A percentile compares a stretch with the other conserved stretches of the same genome.
Evolutionary conservation across 1,139 yeast species (phyloP).

Genomic region (Saccharomycopsis phalli): DNA sequence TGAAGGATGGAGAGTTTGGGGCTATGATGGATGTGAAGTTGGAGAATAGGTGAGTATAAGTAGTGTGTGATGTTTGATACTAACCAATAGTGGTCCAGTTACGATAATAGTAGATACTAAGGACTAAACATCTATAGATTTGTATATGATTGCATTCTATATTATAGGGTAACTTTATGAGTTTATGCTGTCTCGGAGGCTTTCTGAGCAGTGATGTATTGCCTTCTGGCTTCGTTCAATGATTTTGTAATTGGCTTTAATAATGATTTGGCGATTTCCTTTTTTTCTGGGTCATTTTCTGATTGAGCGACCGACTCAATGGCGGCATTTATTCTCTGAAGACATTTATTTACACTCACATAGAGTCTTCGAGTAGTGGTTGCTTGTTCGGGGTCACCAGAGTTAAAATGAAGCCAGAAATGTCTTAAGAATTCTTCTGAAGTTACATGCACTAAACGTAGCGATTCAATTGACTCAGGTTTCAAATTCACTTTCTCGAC

Average conservation of each 20-base stretch:
- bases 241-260: slow-evolving; percentile 26
- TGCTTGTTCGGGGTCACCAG: slow-evolving; percentile 47
- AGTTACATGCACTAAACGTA: slow-evolving; percentile 51
- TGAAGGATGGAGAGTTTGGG: slow-evolving; percentile 85
- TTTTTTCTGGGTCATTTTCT: slow-evolving; percentile 23
- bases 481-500: slow-evolving; percentile 19
- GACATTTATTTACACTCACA: slow-evolving; percentile 39
- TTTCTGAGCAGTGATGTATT: slow-evolving; percentile 24
- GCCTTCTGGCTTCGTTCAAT: slow-evolving; percentile 25
- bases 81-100: slow-evolving; percentile 29
- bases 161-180: neutral
- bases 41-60: slow-evolving; percentile 46
- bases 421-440: slow-evolving; percentile 64
- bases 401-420: slow-evolving; percentile 57
- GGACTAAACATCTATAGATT: slow-evolving; percentile 20
- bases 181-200: neutral
- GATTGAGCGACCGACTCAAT: slow-evolving; percentile 25
- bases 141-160: neutral
- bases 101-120: slow-evolving; percentile 32
- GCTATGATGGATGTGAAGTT: slow-evolving; percentile 94
- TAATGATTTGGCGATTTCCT: slow-evolving; percentile 23
- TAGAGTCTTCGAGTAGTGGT: slow-evolving; percentile 37
- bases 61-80: neutral
- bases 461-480: slow-evolving; percentile 29
- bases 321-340: slow-evolving; percentile 36